A percentile compares a stretch with the other conserved stretches of the same genome.
These are phyloP conservation scores for Phaeosphaeriaceae sp. DNA, from an alignment of 2,329 filamentous ascomycete species.

Conservation along the genomic window DNA sequence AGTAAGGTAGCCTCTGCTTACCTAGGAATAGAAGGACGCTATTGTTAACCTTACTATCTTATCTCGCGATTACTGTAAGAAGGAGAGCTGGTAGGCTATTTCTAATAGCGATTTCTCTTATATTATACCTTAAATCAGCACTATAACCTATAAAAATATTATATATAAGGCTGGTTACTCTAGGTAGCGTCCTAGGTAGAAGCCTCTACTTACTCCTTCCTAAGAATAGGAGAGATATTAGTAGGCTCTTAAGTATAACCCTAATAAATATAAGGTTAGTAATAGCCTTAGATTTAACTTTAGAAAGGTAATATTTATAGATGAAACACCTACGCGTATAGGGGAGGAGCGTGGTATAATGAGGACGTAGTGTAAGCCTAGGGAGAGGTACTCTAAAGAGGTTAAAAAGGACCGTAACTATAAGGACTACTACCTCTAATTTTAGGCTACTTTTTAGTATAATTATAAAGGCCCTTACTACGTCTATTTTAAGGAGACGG, in stretches of 20 bases:
- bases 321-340: conserved; percentile 6
- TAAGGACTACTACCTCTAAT: background rate
- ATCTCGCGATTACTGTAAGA: background rate
- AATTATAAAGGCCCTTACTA: conserved; percentile 1
- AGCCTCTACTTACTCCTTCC: background rate
- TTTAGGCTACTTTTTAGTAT: conserved; percentile 7
- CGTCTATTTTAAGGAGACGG: background rate
- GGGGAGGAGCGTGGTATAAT: conserved; percentile 6
- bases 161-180: conserved; percentile 9
- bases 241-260: conserved; percentile 3
- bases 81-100: conserved; percentile 10
- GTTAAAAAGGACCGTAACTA: conserved; percentile 2
- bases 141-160: conserved; percentile 9
- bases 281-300: conserved; percentile 5
- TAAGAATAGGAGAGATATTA: background rate
- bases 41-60: background rate
- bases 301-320: background rate
- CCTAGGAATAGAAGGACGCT: background rate
- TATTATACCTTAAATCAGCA: conserved; percentile 2
- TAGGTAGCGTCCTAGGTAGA: background rate
- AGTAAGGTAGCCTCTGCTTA: background rate
- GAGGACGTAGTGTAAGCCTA: background rate
- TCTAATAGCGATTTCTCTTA: conserved; percentile 1
- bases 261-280: background rate
- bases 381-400: background rate